These are phyloP conservation scores for Buxus sempervirens DNA, from an alignment of 164 flowering plant species.

Conservation along the genomic window DNA sequence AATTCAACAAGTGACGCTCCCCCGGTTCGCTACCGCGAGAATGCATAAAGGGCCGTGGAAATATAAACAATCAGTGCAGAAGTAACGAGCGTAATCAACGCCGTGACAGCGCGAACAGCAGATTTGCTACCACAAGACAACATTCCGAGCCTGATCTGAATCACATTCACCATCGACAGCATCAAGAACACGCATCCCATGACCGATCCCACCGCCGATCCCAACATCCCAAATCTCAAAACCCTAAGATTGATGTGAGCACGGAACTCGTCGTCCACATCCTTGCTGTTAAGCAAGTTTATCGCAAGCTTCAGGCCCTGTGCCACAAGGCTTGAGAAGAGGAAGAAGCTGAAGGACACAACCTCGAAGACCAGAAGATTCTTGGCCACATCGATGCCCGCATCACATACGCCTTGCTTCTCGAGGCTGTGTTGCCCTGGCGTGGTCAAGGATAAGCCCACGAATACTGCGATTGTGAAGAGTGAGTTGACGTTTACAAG, in stretches of 20 bases:
- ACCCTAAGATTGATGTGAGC: slow-evolving; percentile 47
- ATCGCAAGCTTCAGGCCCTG: slow-evolving; percentile 63
- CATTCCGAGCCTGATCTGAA: slow-evolving; percentile 55
- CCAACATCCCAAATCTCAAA: slow-evolving; percentile 56
- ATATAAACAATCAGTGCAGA: slow-evolving; percentile 55
- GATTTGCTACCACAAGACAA: slow-evolving; percentile 57
- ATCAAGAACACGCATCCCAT: slow-evolving; percentile 66
- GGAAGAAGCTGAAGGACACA: slow-evolving; percentile 67
- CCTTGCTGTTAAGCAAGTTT: slow-evolving; percentile 44
- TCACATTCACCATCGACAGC: slow-evolving; percentile 62
- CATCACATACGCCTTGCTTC: slow-evolving; percentile 34
- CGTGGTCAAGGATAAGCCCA: slow-evolving; percentile 38
- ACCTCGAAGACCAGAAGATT: slow-evolving; percentile 51
- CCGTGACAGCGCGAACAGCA: slow-evolving; percentile 36
- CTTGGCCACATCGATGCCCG: slow-evolving; percentile 39
- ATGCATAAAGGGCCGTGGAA: slow-evolving; percentile 57
- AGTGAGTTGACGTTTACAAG: slow-evolving; percentile 44
- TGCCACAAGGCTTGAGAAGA: slow-evolving; percentile 59
- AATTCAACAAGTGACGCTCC: too few relatives aligned
- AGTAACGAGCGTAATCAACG: slow-evolving; percentile 45
- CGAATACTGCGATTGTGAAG: slow-evolving; percentile 48
- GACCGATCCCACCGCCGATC: slow-evolving; percentile 55
- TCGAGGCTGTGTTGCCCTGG: slow-evolving; percentile 40
- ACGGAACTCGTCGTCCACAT: slow-evolving; percentile 43
- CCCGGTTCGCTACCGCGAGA: slow-evolving; percentile 16